Conservation (phyloP, 208 protist genomes). For the Trichomonas tenax region DNA sequence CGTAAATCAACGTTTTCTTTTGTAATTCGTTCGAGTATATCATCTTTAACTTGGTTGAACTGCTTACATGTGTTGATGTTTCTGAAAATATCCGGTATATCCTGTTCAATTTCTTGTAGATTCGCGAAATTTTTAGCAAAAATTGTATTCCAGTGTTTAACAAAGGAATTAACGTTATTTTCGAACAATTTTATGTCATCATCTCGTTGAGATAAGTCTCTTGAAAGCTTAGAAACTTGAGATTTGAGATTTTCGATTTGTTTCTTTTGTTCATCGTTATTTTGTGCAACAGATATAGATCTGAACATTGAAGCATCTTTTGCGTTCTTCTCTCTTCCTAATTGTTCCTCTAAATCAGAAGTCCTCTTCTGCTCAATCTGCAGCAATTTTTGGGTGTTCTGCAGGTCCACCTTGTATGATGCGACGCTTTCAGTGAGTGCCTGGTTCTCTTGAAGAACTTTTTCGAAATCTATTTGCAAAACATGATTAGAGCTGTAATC, state of each 20-base stretch:
- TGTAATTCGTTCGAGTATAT: background rate
- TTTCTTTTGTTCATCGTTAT: background rate
- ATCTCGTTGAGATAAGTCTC: background rate
- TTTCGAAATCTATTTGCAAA: background rate
- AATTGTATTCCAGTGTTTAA: background rate
- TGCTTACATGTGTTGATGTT: background rate
- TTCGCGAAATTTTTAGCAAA: background rate
- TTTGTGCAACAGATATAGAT: background rate
- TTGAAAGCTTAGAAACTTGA: background rate
- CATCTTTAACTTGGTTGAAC: background rate
- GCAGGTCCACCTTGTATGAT: background rate
- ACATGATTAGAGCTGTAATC: background rate
- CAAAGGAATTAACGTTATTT: background rate
- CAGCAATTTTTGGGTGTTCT: background rate
- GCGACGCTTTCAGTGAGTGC: background rate
- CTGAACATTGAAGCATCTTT: background rate
- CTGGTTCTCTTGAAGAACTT: background rate
- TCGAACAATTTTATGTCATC: background rate
- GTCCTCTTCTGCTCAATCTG: background rate
- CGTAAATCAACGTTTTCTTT: background rate
- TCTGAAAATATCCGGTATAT: background rate
- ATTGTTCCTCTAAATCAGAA: background rate
- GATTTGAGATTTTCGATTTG: background rate
- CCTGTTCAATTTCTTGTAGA: background rate
- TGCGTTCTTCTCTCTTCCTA: background rate